Evolutionary conservation across 78 protist genomes (phyloP), one percentile per base, ranked within the genome.

Genomic region (Dictyostelium capitatum): DNA sequence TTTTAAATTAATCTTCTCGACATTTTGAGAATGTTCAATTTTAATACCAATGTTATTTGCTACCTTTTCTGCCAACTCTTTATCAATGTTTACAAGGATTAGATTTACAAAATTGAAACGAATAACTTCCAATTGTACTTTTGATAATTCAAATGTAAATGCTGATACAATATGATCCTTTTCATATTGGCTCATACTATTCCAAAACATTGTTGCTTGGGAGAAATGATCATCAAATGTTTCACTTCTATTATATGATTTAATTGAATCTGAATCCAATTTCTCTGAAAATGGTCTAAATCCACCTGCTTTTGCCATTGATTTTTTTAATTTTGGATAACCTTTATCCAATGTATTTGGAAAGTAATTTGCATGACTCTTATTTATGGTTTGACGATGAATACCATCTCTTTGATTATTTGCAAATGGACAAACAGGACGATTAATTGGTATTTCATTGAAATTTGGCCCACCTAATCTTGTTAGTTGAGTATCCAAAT

Each of bases 401-500:
- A 80, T 80, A 28, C 83, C 92, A 59, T 85, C 92, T 69, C 92
- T 51, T 80, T 85, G 92, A 87, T 50, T 74, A 64, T 85, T 85
- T 7, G 75, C 37, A 53, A 85, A 77, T 62, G 94, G 94, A 37
- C 94, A 89, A 3, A 82, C 37, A 10, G 89, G 89, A 20, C 51
- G 65, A 30, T 89, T 89, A 80, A 89, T 79, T 25, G 94, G 94
- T 17, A 89, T 80, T 89, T 89, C 84, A 73, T 74, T 69, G 80
- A 89, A 90, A 56, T 90, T 90, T 6, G 95, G 87, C 3, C 89
- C 89, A 19, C 89, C 89, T 0, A 82, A 37, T 28, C 92, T 25
- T 9, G 56, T 28, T 15, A 82, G 1, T 81, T 95, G 97, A 0
- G 97, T 89, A 67, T 95, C 97, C 12, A 51, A 23, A 50, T 95